Evolutionary conservation across 2,329 filamentous ascomycete genomes (phyloP), one percentile per base, ranked within the genome.

Genomic region (Coniochaeta prunicola): DNA sequence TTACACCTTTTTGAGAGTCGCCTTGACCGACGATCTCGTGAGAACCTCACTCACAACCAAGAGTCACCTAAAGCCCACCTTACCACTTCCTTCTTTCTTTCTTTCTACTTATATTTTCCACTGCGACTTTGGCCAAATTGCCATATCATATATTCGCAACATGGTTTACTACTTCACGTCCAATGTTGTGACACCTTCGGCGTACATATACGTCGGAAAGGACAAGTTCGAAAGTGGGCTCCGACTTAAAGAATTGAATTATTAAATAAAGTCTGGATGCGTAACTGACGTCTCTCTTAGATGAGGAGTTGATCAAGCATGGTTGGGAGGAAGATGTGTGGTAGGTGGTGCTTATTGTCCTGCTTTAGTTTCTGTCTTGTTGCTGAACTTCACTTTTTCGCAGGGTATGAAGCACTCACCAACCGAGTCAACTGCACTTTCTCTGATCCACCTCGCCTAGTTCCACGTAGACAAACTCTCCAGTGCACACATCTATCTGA

Each of bases 101-200:
- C 7, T 4, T 4, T 36, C 12, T 15, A 4, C 4, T 15, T 15
- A 36, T 4, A 36, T 36, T 36, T 36, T 17, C 7, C 19, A 4
- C n/a, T n/a, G n/a, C n/a, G n/a, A n/a, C 15, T 17, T 38, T 28
- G 13, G 3, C 24, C 48, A 4, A 17, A 10, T 30, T 28, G 26
- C 26, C 26, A 45, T 26, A 45, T 17, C 17, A 9, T n/a, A 8
- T 12, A 12, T 50, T 15, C 10, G 9, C 24, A 74, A 69, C 30
- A 96, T 99, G 94, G 94, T 99, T 53, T 96, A 90, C 77, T 97
- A 97, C 74, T 97, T 94, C 73, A 94, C 87, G 1, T 97, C 93
- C 28, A 93, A 84, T 62, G 85, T 86, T 45, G 91, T 96, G 40
- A 81, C 87, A 13, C 93, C 94, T 1, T 72, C 91, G 33, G 93